Evolutionary conservation across 2,329 filamentous ascomycete genomes (phyloP), one percentile per base, ranked within the genome.

Genomic region (Pyrenophora seminiperda): DNA sequence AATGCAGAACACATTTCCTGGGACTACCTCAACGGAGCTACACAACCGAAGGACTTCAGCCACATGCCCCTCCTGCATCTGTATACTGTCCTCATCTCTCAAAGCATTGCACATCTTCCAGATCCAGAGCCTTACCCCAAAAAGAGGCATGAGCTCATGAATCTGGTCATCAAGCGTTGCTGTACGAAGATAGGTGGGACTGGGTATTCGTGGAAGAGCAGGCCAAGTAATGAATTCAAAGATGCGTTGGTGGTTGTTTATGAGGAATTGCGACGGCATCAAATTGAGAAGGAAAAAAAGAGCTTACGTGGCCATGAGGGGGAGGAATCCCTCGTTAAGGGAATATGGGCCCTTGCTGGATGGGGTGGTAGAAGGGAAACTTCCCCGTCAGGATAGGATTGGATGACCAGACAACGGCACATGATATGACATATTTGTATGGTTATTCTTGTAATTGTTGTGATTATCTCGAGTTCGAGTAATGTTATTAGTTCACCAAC

Each of bases 271-370:
- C 45, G 58, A 33, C 20, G 61, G 32, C 56, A 60, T 31, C 67
- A 71, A 34, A 7, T 61, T 6, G 58, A 63, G 18, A 59, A 61
- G 41, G 50, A 56, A 7, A 58, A 56, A 22, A 45, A 62, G 19
- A 70, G 66, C 34, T 41, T 72, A 46, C 58, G 65, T 20, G 67
- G 65, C 2, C 53, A 59, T 34, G 54, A 57, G 2, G 58, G 58
- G 2, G 67, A 72, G 36, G 64, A 66, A 5, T 17, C 22, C 9
- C 42, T 71, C 7, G 64, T 63, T 3, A 81, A 62, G 49, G 82
- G 81, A 0, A 75, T 81, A 15, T 82, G 57, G 24, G 78, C 76
- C 39, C 79, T 81, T 29, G 62, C 62, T 7, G 19, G 27, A 4
- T 67, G 66, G 66, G 32, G 41, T 36, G 41, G 27, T 20, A 30